Conservation (phyloP, 371 early-diverging fungal genomes). For the Rhizopus stolonifer region DNA sequence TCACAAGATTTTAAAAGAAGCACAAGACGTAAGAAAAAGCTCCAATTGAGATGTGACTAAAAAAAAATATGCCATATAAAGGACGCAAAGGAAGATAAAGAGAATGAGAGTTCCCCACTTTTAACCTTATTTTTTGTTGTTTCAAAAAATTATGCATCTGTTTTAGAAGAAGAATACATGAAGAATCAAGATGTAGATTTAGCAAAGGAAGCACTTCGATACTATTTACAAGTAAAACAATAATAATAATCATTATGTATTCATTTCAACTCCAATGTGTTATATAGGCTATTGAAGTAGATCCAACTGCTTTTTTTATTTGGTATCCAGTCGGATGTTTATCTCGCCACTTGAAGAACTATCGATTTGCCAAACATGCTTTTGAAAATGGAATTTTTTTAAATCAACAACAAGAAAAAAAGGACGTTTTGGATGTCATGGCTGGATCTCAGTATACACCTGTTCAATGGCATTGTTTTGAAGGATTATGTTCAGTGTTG, state of each 20-base stretch:
- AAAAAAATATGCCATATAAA: conserved; percentile 7
- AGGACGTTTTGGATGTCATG: conserved; percentile 11
- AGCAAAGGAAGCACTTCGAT: conserved; percentile 42
- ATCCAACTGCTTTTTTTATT: conserved; percentile 52
- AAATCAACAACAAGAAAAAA: conserved; percentile 4
- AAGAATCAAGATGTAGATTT: conserved; percentile 9
- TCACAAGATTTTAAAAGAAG: conserved; percentile 42
- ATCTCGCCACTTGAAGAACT: conserved; percentile 33
- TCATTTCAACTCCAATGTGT: background rate
- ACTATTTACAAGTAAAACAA: conserved; percentile 52
- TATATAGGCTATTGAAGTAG: conserved; percentile 52
- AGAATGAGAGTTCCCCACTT: conserved; percentile 20
- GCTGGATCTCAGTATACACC: conserved; percentile 27
- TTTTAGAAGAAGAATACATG: conserved; percentile 48
- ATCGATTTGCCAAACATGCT: conserved; percentile 52
- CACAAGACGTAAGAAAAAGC: conserved; percentile 29
- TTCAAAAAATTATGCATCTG: conserved; percentile 59
- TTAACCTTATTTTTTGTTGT: conserved; percentile 53
- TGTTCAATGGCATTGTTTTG: conserved; percentile 58
- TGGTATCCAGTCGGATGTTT: conserved; percentile 58
- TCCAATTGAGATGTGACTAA: no score
- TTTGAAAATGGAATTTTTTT: conserved; percentile 47
- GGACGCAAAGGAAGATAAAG: conserved; percentile 1
- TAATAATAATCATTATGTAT: background rate
- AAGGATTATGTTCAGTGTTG: conserved; percentile 57